phyloP scores from a whole-genome alignment of 2,329 filamentous ascomycete species.

The Ophiostoma perfectum region DNA sequence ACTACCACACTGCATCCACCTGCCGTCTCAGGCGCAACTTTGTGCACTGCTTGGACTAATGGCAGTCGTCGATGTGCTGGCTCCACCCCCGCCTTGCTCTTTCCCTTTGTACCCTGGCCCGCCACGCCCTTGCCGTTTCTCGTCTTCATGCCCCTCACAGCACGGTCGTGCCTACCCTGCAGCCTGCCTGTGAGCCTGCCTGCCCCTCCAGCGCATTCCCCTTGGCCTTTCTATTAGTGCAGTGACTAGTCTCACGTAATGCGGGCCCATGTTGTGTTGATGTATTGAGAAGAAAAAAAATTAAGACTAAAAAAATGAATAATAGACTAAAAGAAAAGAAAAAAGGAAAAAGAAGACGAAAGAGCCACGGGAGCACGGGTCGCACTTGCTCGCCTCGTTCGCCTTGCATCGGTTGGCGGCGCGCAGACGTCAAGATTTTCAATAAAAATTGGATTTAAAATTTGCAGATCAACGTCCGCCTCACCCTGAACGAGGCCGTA shows the following conservation, averaged over 20 bases:
- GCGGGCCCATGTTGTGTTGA: neutral
- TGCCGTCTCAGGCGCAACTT: neutral
- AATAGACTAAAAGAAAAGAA: neutral
- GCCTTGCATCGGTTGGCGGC: conserved; percentile 11
- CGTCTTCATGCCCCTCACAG: conserved; percentile 6
- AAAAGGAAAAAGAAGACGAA: neutral
- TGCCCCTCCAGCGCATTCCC: conserved; percentile 6
- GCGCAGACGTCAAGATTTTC: conserved; percentile 13
- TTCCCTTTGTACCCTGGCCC: neutral
- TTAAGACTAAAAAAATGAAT: neutral
- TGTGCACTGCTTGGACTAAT: neutral
- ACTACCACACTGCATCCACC: neutral
- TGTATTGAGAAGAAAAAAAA: neutral
- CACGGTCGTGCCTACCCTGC: neutral
- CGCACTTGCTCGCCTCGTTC: conserved; percentile 3
- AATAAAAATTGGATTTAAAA: neutral
- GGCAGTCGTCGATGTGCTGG: neutral
- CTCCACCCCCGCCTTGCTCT: conserved; percentile 1
- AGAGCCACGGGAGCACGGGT: conserved; percentile 5
- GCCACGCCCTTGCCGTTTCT: neutral
- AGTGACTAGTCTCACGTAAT: neutral
- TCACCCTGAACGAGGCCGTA: too few relatives aligned
- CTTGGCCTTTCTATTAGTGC: neutral
- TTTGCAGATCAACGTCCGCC: too few relatives aligned
- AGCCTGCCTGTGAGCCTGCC: neutral